Evolutionary conservation across 2,329 filamentous ascomycete species (phyloP), one percentile per base, ranked within the genome.

Genomic region (Ophiostoma himal-ulmi): DNA sequence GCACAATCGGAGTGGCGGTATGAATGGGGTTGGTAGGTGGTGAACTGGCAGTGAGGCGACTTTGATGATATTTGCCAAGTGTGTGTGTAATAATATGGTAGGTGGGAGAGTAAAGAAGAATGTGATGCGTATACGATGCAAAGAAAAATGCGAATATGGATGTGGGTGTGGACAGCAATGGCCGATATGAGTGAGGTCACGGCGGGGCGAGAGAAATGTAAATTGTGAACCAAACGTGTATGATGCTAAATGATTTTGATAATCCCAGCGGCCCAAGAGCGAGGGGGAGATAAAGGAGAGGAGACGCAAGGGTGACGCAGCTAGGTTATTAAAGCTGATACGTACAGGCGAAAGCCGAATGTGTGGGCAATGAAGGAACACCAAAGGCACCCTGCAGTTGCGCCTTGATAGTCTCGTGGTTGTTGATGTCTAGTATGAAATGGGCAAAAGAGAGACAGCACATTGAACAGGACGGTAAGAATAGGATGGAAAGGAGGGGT

Each of bases 401-500:
- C 11, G 52, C 52, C 52, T 57, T 57, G 52, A 10, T 57, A 11
- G 8, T 13, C 11, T 26, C 8, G 52, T 57, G 52, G n/a, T 22
- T 57, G 14, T 57, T 57, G 52, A 57, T 17, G 10, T 57, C 11
- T 10, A 26, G 8, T 48, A 5, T 6, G 6, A 5, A 48, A 13
- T 3, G 44, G 44, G 2, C 14, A 57, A 30, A 11, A 22, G 52
- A 11, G 52, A 57, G 52, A 57, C 52, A 57, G 52, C 52, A 57
- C 52, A 57, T 57, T 22, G 52, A 57, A 26, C 22, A 57, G n/a
- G 22, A 22, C n/a, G 52, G 52, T 13, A 26, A 48, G 14, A 48
- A 20, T 48, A 48, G 17, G 44, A 48, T 37, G 34, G 30, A 65
- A n/a, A 41, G 39, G 69, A 67, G 70, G 67, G 67, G 70, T 68